Evolutionary conservation across 108 stramenopile species (phyloP).

Genomic region (Cyclostephanos tholiformis): DNA sequence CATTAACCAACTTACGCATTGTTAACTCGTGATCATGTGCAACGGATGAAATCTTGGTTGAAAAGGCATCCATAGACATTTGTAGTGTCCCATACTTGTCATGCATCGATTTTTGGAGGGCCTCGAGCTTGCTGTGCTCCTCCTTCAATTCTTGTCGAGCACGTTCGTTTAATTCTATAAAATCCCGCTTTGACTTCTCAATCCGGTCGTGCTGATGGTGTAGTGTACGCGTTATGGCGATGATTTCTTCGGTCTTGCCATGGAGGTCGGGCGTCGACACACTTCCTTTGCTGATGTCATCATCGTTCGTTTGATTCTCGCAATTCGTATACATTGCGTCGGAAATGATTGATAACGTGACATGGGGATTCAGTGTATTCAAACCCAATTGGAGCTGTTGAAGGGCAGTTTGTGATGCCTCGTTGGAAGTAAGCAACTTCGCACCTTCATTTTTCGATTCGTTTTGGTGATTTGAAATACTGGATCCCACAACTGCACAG

Average conservation of each 20-base stretch:
- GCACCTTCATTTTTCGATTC: not conserved
- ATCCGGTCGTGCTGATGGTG: conserved; percentile 1
- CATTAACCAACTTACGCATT: conserved; percentile 6
- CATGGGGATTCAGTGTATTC: too few species aligned
- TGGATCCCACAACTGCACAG: not conserved
- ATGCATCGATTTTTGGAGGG: conserved; percentile 2
- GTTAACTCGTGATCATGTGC: conserved; percentile 12
- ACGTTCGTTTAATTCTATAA: not conserved
- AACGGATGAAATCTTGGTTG: conserved; percentile 9
- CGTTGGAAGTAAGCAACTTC: too few species aligned
- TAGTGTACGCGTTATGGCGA: conserved; percentile 10
- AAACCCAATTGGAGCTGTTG: too few species aligned
- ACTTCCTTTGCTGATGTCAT: not conserved
- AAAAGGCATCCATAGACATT: conserved; percentile 14
- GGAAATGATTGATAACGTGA: not conserved
- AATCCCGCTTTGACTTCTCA: conserved; percentile 13
- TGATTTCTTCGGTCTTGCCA: conserved; percentile 16
- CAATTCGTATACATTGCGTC: not conserved
- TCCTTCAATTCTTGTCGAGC: conserved; percentile 6
- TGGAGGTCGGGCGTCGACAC: not conserved
- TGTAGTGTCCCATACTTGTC: conserved; percentile 2
- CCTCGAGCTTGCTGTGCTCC: conserved; percentile 6
- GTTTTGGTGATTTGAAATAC: not conserved
- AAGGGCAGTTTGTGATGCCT: too few species aligned
- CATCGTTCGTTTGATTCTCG: not conserved